Conservation (phyloP, 2,329 filamentous ascomycete species). For the Trichophyton mentagrophytes region DNA sequence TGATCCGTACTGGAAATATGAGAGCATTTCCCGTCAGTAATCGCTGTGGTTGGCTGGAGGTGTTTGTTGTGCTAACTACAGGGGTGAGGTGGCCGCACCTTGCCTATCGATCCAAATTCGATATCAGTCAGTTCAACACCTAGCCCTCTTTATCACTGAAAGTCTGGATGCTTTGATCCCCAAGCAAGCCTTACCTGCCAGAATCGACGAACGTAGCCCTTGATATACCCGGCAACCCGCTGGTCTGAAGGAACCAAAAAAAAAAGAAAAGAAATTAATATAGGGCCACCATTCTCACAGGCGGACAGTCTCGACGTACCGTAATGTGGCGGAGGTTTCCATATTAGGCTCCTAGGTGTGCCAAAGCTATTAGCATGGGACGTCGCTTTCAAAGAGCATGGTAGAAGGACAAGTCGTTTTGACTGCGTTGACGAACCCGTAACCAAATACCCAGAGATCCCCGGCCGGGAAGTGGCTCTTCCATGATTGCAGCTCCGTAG, state of each 20-base stretch:
- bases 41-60: neutral
- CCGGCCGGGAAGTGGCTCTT: constrained; percentile 34
- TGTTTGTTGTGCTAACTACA: too few species aligned
- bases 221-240: constrained; percentile 77
- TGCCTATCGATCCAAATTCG: neutral
- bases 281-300: neutral
- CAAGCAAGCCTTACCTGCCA: constrained; percentile 65
- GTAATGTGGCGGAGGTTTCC: constrained; percentile 93
- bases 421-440: constrained; percentile 53
- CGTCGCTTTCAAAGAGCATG: neutral
- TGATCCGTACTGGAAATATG: constrained; percentile 63
- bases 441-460: constrained; percentile 95
- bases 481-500: constrained; percentile 25
- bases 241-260: constrained; percentile 45
- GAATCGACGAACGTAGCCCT: constrained; percentile 86
- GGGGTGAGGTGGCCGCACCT: constrained; percentile 3
- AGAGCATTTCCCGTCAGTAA: constrained; percentile 1
- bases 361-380: neutral
- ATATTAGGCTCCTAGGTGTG: constrained; percentile 70
- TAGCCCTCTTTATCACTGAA: neutral
- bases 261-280: neutral
- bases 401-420: neutral
- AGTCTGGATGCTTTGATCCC: neutral
- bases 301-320: constrained; percentile 44
- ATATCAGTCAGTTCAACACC: neutral